Evolutionary conservation across 371 early-diverging fungal genomes (phyloP).

Genomic region (Rhizopus sp.): DNA sequence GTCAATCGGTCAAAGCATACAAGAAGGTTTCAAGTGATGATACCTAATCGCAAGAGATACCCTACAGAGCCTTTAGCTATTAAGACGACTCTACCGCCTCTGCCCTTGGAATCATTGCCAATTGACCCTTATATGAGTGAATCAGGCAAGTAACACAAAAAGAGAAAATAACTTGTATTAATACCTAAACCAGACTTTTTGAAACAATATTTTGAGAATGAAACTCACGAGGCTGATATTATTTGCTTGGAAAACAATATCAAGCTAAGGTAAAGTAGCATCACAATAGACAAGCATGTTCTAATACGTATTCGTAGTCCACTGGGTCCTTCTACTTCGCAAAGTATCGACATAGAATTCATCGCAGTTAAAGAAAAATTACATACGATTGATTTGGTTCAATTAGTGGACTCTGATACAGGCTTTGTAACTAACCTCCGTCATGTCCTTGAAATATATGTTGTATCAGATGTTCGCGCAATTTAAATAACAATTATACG

Average conservation of each 20-base stretch:
- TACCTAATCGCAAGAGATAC: constrained; percentile 66
- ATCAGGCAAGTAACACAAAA: constrained; percentile 37
- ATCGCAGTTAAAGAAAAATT: constrained; percentile 72
- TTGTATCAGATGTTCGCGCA: constrained; percentile 11
- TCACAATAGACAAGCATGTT: neutral
- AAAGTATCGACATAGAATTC: constrained; percentile 71
- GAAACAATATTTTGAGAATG: constrained; percentile 62
- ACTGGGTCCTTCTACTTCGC: constrained; percentile 48
- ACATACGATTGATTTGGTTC: constrained; percentile 66
- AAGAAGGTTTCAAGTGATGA: constrained; percentile 63
- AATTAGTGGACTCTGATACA: constrained; percentile 66
- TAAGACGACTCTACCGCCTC: constrained; percentile 44
- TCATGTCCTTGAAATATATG: constrained; percentile 52
- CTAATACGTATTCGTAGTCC: neutral
- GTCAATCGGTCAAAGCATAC: constrained; percentile 73
- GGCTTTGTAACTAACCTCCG: constrained; percentile 65
- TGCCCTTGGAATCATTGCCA: constrained; percentile 43
- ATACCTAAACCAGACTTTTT: constrained; percentile 48
- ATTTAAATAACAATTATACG: neutral
- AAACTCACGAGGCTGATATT: constrained; percentile 70
- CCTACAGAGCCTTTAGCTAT: constrained; percentile 21
- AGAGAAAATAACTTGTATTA: neutral
- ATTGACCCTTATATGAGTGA: constrained; percentile 69
- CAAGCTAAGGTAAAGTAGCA: constrained; percentile 47
- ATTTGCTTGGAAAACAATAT: constrained; percentile 77